phyloP scores from a whole-genome alignment of 768 basidiomycete species.

The Pleurotus djamor region DNA sequence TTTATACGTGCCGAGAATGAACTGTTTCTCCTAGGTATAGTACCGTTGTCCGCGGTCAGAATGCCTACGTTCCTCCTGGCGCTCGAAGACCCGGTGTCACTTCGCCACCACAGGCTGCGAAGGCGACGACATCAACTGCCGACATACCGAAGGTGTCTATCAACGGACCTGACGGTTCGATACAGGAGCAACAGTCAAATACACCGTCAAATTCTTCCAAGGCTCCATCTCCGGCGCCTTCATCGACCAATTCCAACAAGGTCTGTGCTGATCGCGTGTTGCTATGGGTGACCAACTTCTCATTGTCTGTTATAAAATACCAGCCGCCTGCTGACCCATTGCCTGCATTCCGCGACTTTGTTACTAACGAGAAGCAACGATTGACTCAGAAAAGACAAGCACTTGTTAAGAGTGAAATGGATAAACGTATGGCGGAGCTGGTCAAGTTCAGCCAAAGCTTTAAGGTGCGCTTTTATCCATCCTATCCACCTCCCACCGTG shows the following conservation, averaged over 20 bases:
- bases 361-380: conserved; percentile 87
- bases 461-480: conserved; percentile 59
- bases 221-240: conserved; percentile 64
- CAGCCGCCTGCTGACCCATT: conserved; percentile 75
- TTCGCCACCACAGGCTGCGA: conserved; percentile 18
- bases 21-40: conserved; percentile 63
- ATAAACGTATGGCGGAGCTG: conserved; percentile 90
- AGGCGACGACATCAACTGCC: conserved; percentile 25
- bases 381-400: conserved; percentile 90
- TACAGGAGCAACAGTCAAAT: conserved; percentile 34
- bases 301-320: conserved; percentile 4
- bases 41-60: conserved; percentile 83
- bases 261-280: conserved; percentile 28
- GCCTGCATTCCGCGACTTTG: conserved; percentile 89
- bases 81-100: conserved; percentile 55
- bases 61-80: conserved; percentile 94
- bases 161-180: conserved; percentile 72
- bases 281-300: conserved; percentile 7
- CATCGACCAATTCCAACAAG: conserved; percentile 40
- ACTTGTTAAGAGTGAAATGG: conserved; percentile 89
- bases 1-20: conserved; percentile 11
- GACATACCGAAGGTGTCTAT: conserved; percentile 75
- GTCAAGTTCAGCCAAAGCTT: conserved; percentile 92
- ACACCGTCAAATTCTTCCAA: conserved; percentile 44
- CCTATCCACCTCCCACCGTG: neutral